A percentile compares a stretch with the other conserved stretches of the same genome.
phyloP scores from a whole-genome alignment of 108 stramenopile species.

The Tribonema minus region DNA sequence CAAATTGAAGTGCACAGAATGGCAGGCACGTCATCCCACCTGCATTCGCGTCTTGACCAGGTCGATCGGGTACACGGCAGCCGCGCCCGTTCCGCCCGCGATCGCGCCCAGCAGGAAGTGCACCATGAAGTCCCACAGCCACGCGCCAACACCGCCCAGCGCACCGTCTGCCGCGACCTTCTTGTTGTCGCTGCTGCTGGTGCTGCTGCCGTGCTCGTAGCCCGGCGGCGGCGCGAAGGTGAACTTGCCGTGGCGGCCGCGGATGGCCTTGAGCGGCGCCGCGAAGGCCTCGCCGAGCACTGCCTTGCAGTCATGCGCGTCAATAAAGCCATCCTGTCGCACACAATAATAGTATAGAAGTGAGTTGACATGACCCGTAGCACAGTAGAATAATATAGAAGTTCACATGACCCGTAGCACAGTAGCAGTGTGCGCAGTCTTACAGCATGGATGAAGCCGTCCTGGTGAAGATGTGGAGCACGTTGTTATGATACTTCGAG shows the following conservation, averaged over 20 bases:
- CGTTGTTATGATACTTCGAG: too few relatives aligned
- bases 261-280: slow-evolving; percentile 32
- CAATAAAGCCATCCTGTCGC: slow-evolving; percentile 2
- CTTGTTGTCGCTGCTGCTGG: neutral
- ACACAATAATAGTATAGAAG: neutral
- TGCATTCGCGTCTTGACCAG: slow-evolving; percentile 64
- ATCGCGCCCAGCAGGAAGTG: slow-evolving; percentile 42
- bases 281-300: neutral
- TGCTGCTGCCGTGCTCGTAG: neutral
- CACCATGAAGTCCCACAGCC: slow-evolving; percentile 7
- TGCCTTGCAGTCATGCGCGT: neutral
- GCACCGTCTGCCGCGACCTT: too few relatives aligned
- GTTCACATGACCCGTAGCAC: neutral
- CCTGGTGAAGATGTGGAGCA: neutral
- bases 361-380: neutral
- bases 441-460: neutral
- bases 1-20: neutral
- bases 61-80: slow-evolving; percentile 55
- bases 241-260: slow-evolving; percentile 49
- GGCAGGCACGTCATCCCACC: slow-evolving; percentile 1
- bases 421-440: neutral
- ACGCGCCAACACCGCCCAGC: too few relatives aligned
- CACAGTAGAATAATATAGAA: neutral
- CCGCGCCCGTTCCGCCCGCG: slow-evolving; percentile 50
- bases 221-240: slow-evolving; percentile 63